Evolutionary conservation across 2,329 filamentous ascomycete genomes (phyloP).

Genomic region (Talaromyces pinophilus): DNA sequence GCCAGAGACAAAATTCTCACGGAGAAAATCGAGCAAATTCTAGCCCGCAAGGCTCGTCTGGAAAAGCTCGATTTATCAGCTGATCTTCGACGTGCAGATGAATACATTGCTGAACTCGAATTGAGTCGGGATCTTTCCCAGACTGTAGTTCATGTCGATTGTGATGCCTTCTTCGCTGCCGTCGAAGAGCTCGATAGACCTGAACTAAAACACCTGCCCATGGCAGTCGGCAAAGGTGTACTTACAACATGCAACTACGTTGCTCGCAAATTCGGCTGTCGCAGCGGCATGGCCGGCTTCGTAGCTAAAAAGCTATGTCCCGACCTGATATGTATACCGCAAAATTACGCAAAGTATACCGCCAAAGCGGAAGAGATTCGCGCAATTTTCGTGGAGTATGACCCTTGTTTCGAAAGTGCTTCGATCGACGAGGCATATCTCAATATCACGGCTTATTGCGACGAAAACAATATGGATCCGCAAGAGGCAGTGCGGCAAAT

Average conservation of each 20-base stretch:
- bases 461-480: slow-evolving; percentile 65
- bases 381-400: slow-evolving; percentile 79
- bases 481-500: slow-evolving; percentile 76
- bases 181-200: slow-evolving; percentile 84
- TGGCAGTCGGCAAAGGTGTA: slow-evolving; percentile 80
- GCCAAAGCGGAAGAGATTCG: slow-evolving; percentile 88
- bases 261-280: slow-evolving; percentile 84
- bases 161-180: slow-evolving; percentile 95
- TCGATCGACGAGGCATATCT: slow-evolving; percentile 97
- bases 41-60: slow-evolving; percentile 72
- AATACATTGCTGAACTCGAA: slow-evolving; percentile 78
- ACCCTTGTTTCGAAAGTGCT: slow-evolving; percentile 85
- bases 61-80: slow-evolving; percentile 72
- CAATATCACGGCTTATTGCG: slow-evolving; percentile 87
- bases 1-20: slow-evolving; percentile 78
- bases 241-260: slow-evolving; percentile 80
- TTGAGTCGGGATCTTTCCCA: slow-evolving; percentile 77
- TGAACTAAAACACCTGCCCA: slow-evolving; percentile 81
- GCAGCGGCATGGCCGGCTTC: slow-evolving; percentile 94
- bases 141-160: slow-evolving; percentile 86
- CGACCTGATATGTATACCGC: slow-evolving; percentile 74
- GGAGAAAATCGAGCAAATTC: slow-evolving; percentile 77
- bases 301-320: slow-evolving; percentile 94
- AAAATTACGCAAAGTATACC: slow-evolving; percentile 88
- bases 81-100: slow-evolving; percentile 75